Percentiles rank a stretch among this genome's conserved stretches.
phyloP scores from a whole-genome alignment of 768 basidiomycete species.

The Boletus subparvulus region DNA sequence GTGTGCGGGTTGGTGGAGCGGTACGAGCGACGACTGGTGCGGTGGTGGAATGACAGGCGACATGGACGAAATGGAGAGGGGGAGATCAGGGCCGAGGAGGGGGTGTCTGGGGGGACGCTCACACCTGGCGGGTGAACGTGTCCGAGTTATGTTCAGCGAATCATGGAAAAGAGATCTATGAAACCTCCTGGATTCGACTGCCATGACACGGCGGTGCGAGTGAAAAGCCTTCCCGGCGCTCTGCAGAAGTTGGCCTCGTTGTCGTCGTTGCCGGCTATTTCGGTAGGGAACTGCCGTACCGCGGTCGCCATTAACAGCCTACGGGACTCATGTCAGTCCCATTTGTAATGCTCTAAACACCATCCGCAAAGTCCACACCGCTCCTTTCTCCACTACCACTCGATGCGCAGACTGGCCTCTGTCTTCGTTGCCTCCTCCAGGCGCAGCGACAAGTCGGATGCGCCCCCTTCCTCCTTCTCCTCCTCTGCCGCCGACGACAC shows the following conservation, averaged over 20 bases:
- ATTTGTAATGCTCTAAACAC: constrained; percentile 38
- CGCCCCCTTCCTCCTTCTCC: constrained; percentile 5
- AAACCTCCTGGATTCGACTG: background rate
- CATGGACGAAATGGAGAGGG: constrained; percentile 7
- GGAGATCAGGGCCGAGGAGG: background rate
- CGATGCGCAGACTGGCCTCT: constrained; percentile 66
- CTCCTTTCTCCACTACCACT: constrained; percentile 27
- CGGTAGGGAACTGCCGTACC: constrained; percentile 19
- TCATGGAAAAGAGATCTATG: constrained; percentile 1
- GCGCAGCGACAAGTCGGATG: constrained; percentile 30
- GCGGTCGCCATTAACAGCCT: background rate
- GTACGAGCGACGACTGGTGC: constrained; percentile 61
- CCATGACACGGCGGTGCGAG: constrained; percentile 15
- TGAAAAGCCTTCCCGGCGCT: background rate
- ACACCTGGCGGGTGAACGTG: background rate
- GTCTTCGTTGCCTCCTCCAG: constrained; percentile 51
- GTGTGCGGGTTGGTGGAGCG: constrained; percentile 57
- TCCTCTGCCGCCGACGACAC: constrained; percentile 19
- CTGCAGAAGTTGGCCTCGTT: background rate
- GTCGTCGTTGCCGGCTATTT: constrained; percentile 17
- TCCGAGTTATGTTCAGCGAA: background rate
- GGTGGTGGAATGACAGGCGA: constrained; percentile 44
- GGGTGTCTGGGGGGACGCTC: constrained; percentile 1
- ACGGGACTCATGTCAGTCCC: constrained; percentile 22
- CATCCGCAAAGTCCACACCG: constrained; percentile 10